Evolutionary conservation across 1,284 basidiomycete genomes (phyloP), one percentile per base, ranked within the genome.

Genomic region (Ceratobasidium sp.): DNA sequence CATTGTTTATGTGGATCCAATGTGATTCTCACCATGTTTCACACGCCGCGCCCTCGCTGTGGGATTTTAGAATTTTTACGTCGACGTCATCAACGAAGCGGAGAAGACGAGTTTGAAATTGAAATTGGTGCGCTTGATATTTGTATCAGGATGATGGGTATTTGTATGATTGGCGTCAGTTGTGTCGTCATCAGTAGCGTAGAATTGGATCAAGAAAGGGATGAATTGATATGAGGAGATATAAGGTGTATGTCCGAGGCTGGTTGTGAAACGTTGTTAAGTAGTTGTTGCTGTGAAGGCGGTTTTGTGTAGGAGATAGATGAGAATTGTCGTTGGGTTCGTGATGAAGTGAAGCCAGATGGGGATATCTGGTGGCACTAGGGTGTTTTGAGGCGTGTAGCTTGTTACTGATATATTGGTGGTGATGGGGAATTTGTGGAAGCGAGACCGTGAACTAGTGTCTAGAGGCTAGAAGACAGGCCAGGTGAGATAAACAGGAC

Each of bases 341-440:
- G 33, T 33, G 33, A 33, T 33, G 33, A 4, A 2, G 33, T 33
- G 33, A 33, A 33, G 1, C 33, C 33, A 33, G 33, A 33, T 33
- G 33, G 33, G 33, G 33, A 4, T 33, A 33, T 33, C 33, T 33
- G 4, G 33, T 1, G 1, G 33, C 1, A 33, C 33, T 33, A 33
- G 33, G 4, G 33, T 33, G 33, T 33, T 33, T 33, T 33, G 33
- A 33, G 33, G 33, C 33, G 33, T 33, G 33, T 4, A 33, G 33
- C 33, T 33, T 33, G 33, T 33, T 33, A 33, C 33, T 33, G 33
- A 33, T 17, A 64, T 64, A 64, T 64, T 5, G 40, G 33, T 44
- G 23, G 40, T 44, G 61, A 64, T 64, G 61, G 23, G 61, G 44
- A 44, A 15, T 13, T 64, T 64, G n/a, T 26, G 40, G 61, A 64